Evolutionary conservation across 2,329 filamentous ascomycete species (phyloP).

Genomic region (Cladosporium sphaerospermum): DNA sequence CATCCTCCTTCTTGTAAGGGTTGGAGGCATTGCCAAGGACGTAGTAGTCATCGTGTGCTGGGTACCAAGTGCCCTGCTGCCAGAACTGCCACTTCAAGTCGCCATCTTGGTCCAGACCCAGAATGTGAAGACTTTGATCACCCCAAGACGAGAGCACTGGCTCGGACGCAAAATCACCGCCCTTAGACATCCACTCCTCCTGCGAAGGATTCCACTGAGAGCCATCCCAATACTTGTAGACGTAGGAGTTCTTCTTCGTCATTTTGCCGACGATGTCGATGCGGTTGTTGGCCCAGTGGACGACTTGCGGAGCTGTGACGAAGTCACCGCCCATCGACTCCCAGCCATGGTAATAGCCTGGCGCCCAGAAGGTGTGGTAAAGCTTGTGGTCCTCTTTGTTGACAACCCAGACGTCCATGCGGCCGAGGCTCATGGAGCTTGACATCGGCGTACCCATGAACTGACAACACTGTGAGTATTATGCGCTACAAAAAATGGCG

Average conservation of each 20-base stretch:
- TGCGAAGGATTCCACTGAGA: background rate
- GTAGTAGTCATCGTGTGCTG: background rate
- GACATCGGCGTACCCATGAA: background rate
- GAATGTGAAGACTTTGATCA: background rate
- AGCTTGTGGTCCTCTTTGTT: background rate
- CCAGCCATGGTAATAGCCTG: background rate
- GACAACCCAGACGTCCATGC: background rate
- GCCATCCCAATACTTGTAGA: background rate
- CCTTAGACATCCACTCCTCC: background rate
- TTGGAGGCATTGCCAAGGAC: background rate
- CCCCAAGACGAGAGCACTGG: background rate
- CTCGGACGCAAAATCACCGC: background rate
- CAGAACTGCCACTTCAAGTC: background rate
- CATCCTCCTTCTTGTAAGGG: background rate
- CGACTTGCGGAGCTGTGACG: background rate
- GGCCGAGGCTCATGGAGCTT: background rate
- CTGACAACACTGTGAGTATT: background rate
- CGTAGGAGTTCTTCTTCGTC: background rate
- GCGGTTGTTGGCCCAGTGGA: background rate
- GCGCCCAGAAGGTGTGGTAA: background rate
- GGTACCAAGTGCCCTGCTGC: background rate
- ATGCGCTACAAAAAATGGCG: background rate
- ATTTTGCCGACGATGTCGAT: background rate
- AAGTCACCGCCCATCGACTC: background rate
- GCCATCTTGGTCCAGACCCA: background rate